A percentile compares a stretch with the other conserved stretches of the same genome.
phyloP scores from a whole-genome alignment of 163 green algal genomes.

The Trebouxiophyceae sp. region DNA sequence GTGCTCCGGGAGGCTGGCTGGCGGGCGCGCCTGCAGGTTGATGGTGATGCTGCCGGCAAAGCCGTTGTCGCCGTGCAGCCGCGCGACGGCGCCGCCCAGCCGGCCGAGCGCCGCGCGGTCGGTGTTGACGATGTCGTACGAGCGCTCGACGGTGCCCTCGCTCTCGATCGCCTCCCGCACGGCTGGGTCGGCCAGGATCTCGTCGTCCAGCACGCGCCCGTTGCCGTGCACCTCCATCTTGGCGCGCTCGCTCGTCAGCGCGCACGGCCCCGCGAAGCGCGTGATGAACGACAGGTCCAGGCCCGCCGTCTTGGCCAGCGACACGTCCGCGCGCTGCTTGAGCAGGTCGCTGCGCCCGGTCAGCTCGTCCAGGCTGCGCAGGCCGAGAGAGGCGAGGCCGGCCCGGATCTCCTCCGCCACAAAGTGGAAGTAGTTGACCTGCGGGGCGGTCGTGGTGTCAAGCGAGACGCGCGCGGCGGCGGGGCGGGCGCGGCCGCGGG shows the following conservation, averaged over 20 bases:
- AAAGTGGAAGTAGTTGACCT: constrained; percentile 98
- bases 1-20: too few species aligned
- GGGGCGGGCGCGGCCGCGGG: too few species aligned
- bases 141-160: constrained; percentile 38
- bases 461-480: too few species aligned
- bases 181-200: constrained; percentile 78
- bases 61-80: constrained; percentile 77
- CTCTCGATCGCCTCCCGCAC: constrained; percentile 51
- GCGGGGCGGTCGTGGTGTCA: too few species aligned
- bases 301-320: constrained; percentile 80
- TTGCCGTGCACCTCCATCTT: constrained; percentile 67
- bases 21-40: constrained; percentile 46
- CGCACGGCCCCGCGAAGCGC: constrained; percentile 46
- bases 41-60: constrained; percentile 70
- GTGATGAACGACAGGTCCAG: constrained; percentile 95
- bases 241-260: constrained; percentile 40
- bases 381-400: constrained; percentile 75
- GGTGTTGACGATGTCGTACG: constrained; percentile 80
- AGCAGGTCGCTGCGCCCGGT: constrained; percentile 75
- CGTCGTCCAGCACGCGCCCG: constrained; percentile 85
- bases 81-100: constrained; percentile 77
- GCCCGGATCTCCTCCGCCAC: constrained; percentile 81
- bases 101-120: constrained; percentile 75
- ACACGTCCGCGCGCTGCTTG: constrained; percentile 44
- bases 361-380: constrained; percentile 87